A percentile compares a stretch with the other conserved stretches of the same genome.
Evolutionary conservation across 2,329 filamentous ascomycete genomes (phyloP).

Genomic region (Nakataea oryzae): DNA sequence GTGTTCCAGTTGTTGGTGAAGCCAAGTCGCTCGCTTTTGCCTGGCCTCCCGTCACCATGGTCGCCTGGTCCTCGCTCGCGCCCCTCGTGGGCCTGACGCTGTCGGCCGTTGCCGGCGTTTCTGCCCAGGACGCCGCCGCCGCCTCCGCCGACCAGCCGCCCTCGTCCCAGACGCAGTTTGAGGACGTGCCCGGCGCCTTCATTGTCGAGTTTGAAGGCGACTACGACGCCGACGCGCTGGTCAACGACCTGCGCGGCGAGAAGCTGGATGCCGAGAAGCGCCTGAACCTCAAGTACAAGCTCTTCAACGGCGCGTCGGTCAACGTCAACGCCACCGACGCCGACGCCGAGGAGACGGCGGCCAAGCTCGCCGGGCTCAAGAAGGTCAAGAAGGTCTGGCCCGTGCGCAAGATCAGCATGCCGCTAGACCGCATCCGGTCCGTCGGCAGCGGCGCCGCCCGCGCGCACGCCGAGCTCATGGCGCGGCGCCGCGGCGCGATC

Average conservation of each 20-base stretch:
- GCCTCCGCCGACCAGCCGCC: not conserved
- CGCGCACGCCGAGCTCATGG: not conserved
- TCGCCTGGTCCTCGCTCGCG: slow-evolving; percentile 1
- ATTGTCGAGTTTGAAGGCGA: slow-evolving; percentile 14
- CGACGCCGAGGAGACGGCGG: slow-evolving; percentile 5
- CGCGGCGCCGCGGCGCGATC: not conserved
- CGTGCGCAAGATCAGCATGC: slow-evolving; percentile 10
- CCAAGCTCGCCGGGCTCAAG: slow-evolving; percentile 12
- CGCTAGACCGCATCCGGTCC: not conserved
- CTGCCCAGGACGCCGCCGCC: not conserved
- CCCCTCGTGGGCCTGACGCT: not conserved
- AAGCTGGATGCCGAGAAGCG: slow-evolving; percentile 6
- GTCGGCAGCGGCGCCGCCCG: not conserved
- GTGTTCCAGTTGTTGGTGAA: not conserved
- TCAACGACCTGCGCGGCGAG: not conserved
- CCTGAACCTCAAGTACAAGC: slow-evolving; percentile 10
- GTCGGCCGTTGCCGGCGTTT: not conserved
- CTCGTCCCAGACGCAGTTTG: not conserved
- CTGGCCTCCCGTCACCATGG: not conserved
- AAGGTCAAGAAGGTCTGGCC: slow-evolving; percentile 19
- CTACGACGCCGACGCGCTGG: slow-evolving; percentile 5
- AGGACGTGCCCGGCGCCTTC: slow-evolving; percentile 5
- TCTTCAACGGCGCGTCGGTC: slow-evolving; percentile 14
- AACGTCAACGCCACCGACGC: slow-evolving; percentile 4
- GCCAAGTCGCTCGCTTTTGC: too few species aligned